These are phyloP conservation scores for Volvox reticuliferus DNA, from an alignment of 139 green algal genomes.

Conservation along the genomic window DNA sequence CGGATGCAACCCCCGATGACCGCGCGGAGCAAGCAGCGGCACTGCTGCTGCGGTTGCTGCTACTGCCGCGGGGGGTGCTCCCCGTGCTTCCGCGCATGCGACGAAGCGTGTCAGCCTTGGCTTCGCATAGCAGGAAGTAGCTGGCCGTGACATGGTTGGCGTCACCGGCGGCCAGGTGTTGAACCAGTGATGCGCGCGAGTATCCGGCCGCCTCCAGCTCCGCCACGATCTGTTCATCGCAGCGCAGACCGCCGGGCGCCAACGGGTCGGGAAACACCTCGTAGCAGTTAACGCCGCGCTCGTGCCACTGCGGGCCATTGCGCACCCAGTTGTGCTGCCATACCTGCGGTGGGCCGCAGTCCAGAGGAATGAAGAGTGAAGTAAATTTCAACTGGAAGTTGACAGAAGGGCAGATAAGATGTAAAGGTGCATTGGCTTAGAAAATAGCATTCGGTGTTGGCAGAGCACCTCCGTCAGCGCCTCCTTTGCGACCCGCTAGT, in stretches of 20 bases:
- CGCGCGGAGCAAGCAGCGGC: neutral
- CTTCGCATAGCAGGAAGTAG: slow-evolving; percentile 76
- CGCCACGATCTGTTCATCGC: slow-evolving; percentile 57
- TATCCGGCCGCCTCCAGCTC: slow-evolving; percentile 67
- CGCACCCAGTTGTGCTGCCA: slow-evolving; percentile 59
- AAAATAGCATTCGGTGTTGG: no score
- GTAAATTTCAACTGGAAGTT: neutral
- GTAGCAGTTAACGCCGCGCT: slow-evolving; percentile 50
- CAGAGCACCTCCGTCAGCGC: no score
- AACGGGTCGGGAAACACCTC: slow-evolving; percentile 37
- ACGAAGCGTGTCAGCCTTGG: slow-evolving; percentile 51
- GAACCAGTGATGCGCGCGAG: slow-evolving; percentile 32
- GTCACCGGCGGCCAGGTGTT: slow-evolving; percentile 60
- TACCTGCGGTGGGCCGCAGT: slow-evolving; percentile 9
- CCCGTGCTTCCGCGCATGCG: slow-evolving; percentile 14
- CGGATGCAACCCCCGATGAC: neutral
- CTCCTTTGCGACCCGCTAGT: no score
- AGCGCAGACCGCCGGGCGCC: slow-evolving; percentile 33
- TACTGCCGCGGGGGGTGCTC: neutral
- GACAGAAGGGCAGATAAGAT: neutral
- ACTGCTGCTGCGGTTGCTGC: slow-evolving; percentile 2
- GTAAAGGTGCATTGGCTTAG: no score
- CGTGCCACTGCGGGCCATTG: slow-evolving; percentile 47
- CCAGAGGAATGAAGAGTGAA: neutral
- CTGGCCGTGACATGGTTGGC: slow-evolving; percentile 69